Conservation (phyloP, 176 grass and related monocot species). For the Microstegium vimineum region DNA sequence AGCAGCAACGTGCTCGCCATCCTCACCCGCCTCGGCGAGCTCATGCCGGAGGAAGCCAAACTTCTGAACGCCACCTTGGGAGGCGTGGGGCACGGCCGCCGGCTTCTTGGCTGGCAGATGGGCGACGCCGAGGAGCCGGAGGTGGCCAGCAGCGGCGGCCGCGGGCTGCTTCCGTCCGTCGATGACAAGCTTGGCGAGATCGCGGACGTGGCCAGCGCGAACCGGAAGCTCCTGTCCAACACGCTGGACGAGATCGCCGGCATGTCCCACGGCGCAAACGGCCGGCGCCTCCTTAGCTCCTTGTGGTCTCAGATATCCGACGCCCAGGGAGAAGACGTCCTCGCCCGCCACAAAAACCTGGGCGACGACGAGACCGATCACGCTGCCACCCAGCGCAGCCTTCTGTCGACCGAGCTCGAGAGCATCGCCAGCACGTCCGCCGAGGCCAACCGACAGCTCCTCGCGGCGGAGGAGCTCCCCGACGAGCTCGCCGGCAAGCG, state of each 20-base stretch:
- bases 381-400: background rate
- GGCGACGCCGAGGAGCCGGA: background rate
- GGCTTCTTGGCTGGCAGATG: constrained; percentile 35
- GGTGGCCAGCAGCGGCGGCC: background rate
- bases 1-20: constrained; percentile 90
- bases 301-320: background rate
- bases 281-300: constrained; percentile 4
- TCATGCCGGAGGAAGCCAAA: constrained; percentile 2
- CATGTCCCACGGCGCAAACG: constrained; percentile 29
- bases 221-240: constrained; percentile 18
- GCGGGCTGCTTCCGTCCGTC: background rate
- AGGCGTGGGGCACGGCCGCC: background rate
- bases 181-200: constrained; percentile 13
- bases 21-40: constrained; percentile 40
- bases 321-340: background rate
- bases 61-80: background rate
- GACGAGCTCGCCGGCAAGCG: constrained; percentile 16
- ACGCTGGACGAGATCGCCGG: constrained; percentile 35
- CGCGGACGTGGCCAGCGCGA: background rate
- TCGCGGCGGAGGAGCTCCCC: constrained; percentile 22
- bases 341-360: background rate
- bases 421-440: constrained; percentile 32
- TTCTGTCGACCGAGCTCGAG: constrained; percentile 1
- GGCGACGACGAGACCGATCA: background rate
- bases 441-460: constrained; percentile 30